Percentiles rank a stretch among this genome's conserved stretches.
Evolutionary conservation across 345 rosid genomes (phyloP).

Genomic region (Aegle marmelos): DNA sequence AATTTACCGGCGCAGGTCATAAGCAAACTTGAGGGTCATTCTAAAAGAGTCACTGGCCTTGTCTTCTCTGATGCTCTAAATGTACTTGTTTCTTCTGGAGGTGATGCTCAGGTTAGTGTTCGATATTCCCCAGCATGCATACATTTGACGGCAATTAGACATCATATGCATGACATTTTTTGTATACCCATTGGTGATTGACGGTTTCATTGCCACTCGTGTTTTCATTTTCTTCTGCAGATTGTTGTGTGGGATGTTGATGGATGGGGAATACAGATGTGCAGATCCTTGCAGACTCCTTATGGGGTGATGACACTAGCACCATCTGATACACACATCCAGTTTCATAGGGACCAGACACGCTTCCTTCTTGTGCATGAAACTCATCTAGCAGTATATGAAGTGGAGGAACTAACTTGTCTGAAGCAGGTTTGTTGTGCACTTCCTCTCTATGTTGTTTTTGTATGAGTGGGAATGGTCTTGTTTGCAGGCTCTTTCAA

Average conservation of each 20-base stretch:
- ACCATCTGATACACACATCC: conserved; percentile 26
- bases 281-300: conserved; percentile 26
- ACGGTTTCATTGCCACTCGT: background rate
- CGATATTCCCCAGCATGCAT: background rate
- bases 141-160: background rate
- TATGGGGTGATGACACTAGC: conserved; percentile 3
- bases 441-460: background rate
- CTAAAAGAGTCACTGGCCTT: conserved; percentile 36
- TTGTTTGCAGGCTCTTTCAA: background rate
- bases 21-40: conserved; percentile 40
- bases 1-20: conserved; percentile 27
- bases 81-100: conserved; percentile 45
- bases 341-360: conserved; percentile 41
- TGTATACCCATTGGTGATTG: background rate
- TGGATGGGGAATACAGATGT: conserved; percentile 32
- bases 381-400: conserved; percentile 32
- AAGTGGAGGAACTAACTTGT: conserved; percentile 27
- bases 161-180: background rate
- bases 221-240: conserved; percentile 23
- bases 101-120: conserved; percentile 43
- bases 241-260: conserved; percentile 36
- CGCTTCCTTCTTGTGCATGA: conserved; percentile 31
- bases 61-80: conserved; percentile 37
- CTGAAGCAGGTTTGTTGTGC: conserved; percentile 26
- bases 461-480: background rate